A percentile compares a stretch with the other conserved stretches of the same genome.
Conservation (phyloP, 805 yeast species). For the Nakazawaea peltata region DNA sequence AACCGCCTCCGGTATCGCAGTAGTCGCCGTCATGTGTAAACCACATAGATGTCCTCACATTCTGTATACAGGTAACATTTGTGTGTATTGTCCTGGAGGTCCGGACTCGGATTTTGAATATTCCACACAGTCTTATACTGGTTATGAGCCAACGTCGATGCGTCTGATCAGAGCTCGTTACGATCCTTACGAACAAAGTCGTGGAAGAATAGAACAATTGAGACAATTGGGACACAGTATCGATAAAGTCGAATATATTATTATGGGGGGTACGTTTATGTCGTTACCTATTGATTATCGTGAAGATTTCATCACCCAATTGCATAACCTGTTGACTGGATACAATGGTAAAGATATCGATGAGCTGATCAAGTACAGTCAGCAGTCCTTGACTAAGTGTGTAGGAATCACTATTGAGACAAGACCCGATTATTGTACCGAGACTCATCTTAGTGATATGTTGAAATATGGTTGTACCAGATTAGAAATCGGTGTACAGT, state of each 20-base stretch:
- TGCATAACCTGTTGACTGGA: constrained; percentile 94
- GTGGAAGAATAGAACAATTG: constrained; percentile 94
- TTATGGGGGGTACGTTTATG: constrained; percentile 99
- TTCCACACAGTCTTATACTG: constrained; percentile 96
- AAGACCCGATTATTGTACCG: constrained; percentile 97
- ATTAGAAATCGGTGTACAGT: constrained; percentile 94
- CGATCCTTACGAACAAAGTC: constrained; percentile 97
- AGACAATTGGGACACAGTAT: constrained; percentile 93
- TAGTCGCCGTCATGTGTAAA: constrained; percentile 98
- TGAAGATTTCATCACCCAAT: constrained; percentile 78
- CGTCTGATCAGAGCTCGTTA: constrained; percentile 98
- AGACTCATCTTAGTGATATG: constrained; percentile 93
- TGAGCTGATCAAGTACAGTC: constrained; percentile 86
- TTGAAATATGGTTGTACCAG: constrained; percentile 94
- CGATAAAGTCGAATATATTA: constrained; percentile 94
- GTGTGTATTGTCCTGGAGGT: constrained; percentile 99
- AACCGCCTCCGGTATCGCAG: constrained; percentile 98
- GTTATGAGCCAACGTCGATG: constrained; percentile 98
- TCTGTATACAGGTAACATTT: constrained; percentile 96
- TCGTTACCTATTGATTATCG: constrained; percentile 84
- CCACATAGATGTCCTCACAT: constrained; percentile 99
- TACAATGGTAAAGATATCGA: constrained; percentile 79
- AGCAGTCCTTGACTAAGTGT: constrained; percentile 92
- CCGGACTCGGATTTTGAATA: constrained; percentile 98
- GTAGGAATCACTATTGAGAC: constrained; percentile 98